Conservation (phyloP, 768 basidiomycete species). For the Boletus pseudo-olivaceus region DNA sequence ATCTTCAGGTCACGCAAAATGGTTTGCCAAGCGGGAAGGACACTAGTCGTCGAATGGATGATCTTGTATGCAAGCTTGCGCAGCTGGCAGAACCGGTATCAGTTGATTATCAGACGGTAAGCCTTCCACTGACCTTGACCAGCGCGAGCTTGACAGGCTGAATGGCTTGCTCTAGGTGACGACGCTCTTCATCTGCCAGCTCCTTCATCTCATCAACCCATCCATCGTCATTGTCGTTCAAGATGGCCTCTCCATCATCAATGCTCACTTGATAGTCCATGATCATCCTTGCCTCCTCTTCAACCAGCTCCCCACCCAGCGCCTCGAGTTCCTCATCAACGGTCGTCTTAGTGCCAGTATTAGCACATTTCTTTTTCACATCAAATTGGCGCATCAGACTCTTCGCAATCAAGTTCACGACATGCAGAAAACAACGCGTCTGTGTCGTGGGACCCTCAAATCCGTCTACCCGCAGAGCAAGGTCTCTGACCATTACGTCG, state of each 20-base stretch:
- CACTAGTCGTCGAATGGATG: slow-evolving; percentile 17
- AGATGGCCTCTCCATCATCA: too few relatives aligned
- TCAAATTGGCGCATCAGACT: too few relatives aligned
- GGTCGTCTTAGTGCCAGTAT: too few relatives aligned
- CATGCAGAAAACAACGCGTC: slow-evolving; percentile 30
- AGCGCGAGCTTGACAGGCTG: not conserved
- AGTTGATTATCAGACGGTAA: not conserved
- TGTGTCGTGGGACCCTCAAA: not conserved
- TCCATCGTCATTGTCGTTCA: too few relatives aligned
- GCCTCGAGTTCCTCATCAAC: too few relatives aligned
- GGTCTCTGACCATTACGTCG: slow-evolving; percentile 10
- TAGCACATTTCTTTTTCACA: too few relatives aligned
- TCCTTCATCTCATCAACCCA: too few relatives aligned
- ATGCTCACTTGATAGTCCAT: not conserved
- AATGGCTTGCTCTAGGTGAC: too few relatives aligned
- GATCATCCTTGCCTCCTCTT: not conserved
- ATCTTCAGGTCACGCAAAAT: not conserved
- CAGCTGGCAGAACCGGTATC: slow-evolving; percentile 6
- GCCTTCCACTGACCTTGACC: not conserved
- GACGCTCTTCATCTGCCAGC: not conserved
- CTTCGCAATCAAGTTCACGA: too few relatives aligned
- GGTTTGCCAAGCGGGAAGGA: slow-evolving; percentile 18
- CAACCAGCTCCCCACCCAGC: too few relatives aligned
- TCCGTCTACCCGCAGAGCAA: not conserved
- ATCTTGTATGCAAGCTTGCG: slow-evolving; percentile 19